Percentiles rank a stretch among this genome's conserved stretches.
Conservation (phyloP, 176 grass and related monocot species). For the Cocos nucifera region DNA sequence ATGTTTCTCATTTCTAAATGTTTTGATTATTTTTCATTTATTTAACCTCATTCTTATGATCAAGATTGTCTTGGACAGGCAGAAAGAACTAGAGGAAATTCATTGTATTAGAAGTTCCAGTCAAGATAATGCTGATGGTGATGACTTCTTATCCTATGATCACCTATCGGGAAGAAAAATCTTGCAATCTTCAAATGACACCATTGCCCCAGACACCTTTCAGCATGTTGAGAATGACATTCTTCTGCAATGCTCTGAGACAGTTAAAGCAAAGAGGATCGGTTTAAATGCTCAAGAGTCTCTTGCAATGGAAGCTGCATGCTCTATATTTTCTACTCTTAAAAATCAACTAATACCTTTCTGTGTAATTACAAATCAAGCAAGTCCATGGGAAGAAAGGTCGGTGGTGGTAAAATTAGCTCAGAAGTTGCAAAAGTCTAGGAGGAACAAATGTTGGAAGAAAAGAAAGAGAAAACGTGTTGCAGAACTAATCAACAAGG, state of each 20-base stretch:
- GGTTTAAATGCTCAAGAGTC: constrained; percentile 43
- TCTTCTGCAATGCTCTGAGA: constrained; percentile 16
- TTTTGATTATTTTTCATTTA: neutral
- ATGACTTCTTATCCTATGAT: neutral
- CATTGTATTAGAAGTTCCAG: constrained; percentile 10
- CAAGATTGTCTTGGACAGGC: constrained; percentile 19
- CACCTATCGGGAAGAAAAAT: constrained; percentile 4
- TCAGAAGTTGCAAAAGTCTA: constrained; percentile 79
- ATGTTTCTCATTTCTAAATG: constrained; percentile 15
- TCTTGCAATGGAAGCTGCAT: constrained; percentile 51
- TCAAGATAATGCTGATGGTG: constrained; percentile 12
- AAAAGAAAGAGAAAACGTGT: constrained; percentile 65
- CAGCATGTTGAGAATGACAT: constrained; percentile 5
- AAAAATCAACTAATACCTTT: constrained; percentile 54
- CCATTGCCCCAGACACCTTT: neutral
- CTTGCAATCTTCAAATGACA: neutral
- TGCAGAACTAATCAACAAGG: constrained; percentile 55
- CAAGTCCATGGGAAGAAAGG: constrained; percentile 48
- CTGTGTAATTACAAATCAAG: constrained; percentile 27
- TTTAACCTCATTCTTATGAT: neutral
- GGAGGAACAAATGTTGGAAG: constrained; percentile 81
- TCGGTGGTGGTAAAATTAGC: constrained; percentile 40
- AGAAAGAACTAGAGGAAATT: constrained; percentile 62
- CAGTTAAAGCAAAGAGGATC: constrained; percentile 37
- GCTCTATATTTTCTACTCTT: constrained; percentile 42